These are phyloP conservation scores for Paramecium biaurelia DNA, from an alignment of 73 alveolate species.

Conservation along the genomic window DNA sequence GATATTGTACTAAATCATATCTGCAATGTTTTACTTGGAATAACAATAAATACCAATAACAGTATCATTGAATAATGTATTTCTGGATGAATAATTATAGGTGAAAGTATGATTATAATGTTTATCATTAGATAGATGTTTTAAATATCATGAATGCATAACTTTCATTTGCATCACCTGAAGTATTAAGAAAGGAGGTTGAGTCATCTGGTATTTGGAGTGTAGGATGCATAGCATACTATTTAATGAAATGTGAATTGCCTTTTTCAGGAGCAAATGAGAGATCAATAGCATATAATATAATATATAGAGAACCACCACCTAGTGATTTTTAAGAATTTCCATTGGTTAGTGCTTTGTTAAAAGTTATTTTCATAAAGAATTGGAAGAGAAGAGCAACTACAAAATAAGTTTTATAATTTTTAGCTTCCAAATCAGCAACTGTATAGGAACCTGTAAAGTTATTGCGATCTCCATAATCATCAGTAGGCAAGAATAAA, in stretches of 20 bases:
- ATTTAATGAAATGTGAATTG: neutral
- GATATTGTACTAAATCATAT: neutral
- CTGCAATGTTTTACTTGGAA: neutral
- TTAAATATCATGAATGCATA: neutral
- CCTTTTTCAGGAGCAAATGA: conserved; percentile 35
- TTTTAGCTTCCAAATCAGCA: neutral
- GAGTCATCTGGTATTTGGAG: conserved; percentile 22
- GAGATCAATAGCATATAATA: conserved; percentile 1
- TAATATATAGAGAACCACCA: conserved; percentile 15
- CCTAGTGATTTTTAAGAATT: neutral
- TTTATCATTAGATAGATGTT: neutral
- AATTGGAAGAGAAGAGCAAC: neutral
- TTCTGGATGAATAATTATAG: neutral
- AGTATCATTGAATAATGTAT: neutral
- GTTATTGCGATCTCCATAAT: neutral
- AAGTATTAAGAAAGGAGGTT: conserved; percentile 9
- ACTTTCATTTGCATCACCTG: conserved; percentile 16
- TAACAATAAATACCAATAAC: neutral
- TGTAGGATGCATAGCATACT: neutral
- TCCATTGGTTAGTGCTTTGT: neutral
- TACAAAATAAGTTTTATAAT: neutral
- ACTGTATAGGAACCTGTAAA: neutral
- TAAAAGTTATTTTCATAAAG: conserved; percentile 11
- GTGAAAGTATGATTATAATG: neutral
- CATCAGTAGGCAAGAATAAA: neutral